These are phyloP conservation scores for Xylaria sp. DNA, from an alignment of 2,329 filamentous ascomycete genomes.

Conservation along the genomic window DNA sequence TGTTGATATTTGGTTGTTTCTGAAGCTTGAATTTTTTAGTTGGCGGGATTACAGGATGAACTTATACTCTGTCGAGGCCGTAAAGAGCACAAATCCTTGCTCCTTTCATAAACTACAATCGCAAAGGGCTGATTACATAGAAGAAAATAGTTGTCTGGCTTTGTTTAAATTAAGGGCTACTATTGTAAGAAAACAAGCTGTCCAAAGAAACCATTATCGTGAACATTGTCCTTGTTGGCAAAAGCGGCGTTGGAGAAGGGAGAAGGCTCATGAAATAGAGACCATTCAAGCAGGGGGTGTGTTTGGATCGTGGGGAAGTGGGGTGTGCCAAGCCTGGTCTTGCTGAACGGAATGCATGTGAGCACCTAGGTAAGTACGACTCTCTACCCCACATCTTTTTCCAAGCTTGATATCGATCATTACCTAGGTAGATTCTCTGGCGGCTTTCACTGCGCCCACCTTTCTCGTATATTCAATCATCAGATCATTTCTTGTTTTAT, in stretches of 20 bases:
- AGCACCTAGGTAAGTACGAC: not conserved
- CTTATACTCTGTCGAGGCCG: not conserved
- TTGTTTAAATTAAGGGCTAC: not conserved
- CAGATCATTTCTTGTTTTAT: not conserved
- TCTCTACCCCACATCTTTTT: slow-evolving; percentile 19
- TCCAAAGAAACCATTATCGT: not conserved
- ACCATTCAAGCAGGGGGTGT: too few relatives aligned
- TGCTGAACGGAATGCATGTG: not conserved
- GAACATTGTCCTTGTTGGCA: not conserved
- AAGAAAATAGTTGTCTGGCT: not conserved
- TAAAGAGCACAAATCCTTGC: not conserved
- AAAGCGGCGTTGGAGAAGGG: too few relatives aligned
- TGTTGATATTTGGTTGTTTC: not conserved
- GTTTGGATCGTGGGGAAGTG: not conserved
- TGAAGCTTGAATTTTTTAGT: not conserved
- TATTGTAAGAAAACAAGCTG: not conserved
- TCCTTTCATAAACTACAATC: too few relatives aligned
- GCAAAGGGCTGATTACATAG: not conserved
- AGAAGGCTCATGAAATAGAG: too few relatives aligned
- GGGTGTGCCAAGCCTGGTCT: not conserved
- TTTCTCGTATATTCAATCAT: slow-evolving; percentile 3
- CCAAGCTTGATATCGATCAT: not conserved
- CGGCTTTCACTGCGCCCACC: not conserved
- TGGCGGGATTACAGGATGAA: not conserved
- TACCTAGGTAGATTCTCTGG: not conserved